phyloP scores from a whole-genome alignment of 129 eudicot genomes.

The Heracleum sosnowskyi region DNA sequence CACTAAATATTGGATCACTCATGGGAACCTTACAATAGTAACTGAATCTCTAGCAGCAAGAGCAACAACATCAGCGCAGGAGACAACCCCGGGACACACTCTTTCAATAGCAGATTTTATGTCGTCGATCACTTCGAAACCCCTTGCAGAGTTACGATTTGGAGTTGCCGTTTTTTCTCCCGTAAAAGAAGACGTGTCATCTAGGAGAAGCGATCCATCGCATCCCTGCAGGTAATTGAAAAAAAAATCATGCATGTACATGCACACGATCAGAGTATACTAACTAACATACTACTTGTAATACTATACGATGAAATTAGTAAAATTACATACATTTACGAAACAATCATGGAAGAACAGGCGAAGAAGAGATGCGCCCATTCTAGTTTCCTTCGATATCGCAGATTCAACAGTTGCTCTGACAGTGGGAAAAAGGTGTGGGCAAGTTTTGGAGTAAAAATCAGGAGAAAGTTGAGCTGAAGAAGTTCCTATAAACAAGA shows the following conservation, averaged over 20 bases:
- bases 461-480: slow-evolving; percentile 8
- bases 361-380: slow-evolving; percentile 91
- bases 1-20: too few species aligned
- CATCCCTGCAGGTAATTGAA: slow-evolving; percentile 50
- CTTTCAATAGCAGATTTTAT: slow-evolving; percentile 71
- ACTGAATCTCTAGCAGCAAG: slow-evolving; percentile 76
- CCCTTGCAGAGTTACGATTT: slow-evolving; percentile 61
- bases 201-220: slow-evolving; percentile 80
- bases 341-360: slow-evolving; percentile 85
- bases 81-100: slow-evolving; percentile 83
- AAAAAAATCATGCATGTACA: background rate
- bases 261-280: too few species aligned
- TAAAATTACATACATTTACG: slow-evolving; percentile 44
- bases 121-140: slow-evolving; percentile 69
- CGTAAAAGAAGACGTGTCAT: slow-evolving; percentile 64
- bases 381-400: slow-evolving; percentile 55
- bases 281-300: too few species aligned
- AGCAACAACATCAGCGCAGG: slow-evolving; percentile 86
- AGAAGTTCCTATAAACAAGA: background rate
- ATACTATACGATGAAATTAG: background rate
- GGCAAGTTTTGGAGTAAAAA: slow-evolving; percentile 1
- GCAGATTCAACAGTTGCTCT: slow-evolving; percentile 47
- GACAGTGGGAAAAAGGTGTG: slow-evolving; percentile 44
- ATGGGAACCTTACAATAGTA: slow-evolving; percentile 32
- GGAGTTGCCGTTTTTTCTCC: slow-evolving; percentile 84